Evolutionary conservation across 192 early-diverging fungal species (phyloP), one percentile per base, ranked within the genome.

Genomic region (Piromyces sp.): DNA sequence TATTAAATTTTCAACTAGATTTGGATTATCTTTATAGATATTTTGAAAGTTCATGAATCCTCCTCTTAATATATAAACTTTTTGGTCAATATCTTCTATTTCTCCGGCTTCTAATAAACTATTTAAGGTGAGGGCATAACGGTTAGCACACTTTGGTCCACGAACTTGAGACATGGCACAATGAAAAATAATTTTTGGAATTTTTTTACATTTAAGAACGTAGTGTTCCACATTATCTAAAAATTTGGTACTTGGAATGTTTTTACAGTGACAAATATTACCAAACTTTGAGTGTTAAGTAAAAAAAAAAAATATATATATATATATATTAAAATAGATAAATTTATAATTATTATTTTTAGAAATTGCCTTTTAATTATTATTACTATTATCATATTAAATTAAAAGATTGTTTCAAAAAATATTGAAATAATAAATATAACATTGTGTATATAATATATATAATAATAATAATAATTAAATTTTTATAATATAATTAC

Each of bases 161-260:
- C 94, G 89, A 9, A 92, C 89, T 87, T 96, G 95, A 28, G 94
- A 96, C 29, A 95, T 84, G 3, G 94, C 92, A 82, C 96, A 97
- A 83, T 96, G 95, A 82, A 97, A 96, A 82, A 93, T 87, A 6
- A 97, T 82, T 30, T 86, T 81, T 2, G 94, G 94, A 11, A 94
- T 90, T 30, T 83, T 19, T 80, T 26, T 30, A 26, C 30, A 87
- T 81, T 26, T 79, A 33, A 26, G 80, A 78, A 2, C 80, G 30
- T 29, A 40, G 81, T 78, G 80, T 2, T 84, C 86, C 0, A 89
- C 85, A 31, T 80, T 68, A 30, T 89, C 90, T 7, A 83, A 83
- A 78, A 96, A 86, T 30, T 92, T 84, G 16, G 87, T 84, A 12
- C 93, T 89, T 0, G 95, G 94, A 29, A 96, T 87, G 83, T 98